A percentile compares a stretch with the other conserved stretches of the same genome.
These are phyloP conservation scores for Austroboletus novae-zelandiae DNA, from an alignment of 1,284 basidiomycete species.

Conservation along the genomic window DNA sequence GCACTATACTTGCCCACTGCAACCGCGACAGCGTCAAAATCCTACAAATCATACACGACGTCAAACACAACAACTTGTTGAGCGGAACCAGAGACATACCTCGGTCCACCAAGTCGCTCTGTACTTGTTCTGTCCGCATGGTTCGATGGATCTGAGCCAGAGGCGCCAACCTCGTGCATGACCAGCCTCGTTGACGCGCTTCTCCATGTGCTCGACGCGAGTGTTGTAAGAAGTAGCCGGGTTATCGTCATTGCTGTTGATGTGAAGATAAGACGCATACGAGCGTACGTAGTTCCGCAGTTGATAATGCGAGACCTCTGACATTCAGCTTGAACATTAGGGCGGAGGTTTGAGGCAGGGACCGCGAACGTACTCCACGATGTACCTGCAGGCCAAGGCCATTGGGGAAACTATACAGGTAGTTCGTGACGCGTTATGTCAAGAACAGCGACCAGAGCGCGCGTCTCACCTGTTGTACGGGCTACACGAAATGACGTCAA, in stretches of 20 bases:
- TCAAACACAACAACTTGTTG: not conserved
- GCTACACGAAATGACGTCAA: not conserved
- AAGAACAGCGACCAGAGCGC: not conserved
- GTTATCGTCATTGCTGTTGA: conserved; percentile 42
- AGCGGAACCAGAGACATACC: not conserved
- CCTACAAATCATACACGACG: not conserved
- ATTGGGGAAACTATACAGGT: conserved; percentile 6
- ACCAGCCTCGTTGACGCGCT: conserved; percentile 31
- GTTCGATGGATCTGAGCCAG: conserved; percentile 33
- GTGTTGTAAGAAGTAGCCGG: conserved; percentile 44
- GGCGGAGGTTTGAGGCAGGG: not conserved
- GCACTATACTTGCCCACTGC: conserved; percentile 3
- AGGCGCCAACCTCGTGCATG: conserved; percentile 37
- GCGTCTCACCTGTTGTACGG: conserved; percentile 5
- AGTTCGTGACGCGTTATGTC: not conserved
- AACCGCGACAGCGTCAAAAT: conserved; percentile 10
- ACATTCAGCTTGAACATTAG: not conserved
- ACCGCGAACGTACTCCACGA: conserved; percentile 8
- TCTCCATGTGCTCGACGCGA: conserved; percentile 45
- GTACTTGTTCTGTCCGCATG: conserved; percentile 30
- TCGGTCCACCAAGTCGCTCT: conserved; percentile 18
- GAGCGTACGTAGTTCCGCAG: conserved; percentile 29
- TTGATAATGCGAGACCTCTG: conserved; percentile 20
- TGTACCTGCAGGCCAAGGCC: conserved; percentile 16
- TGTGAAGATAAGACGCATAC: conserved; percentile 39